Percentiles rank a stretch among this genome's conserved stretches.
phyloP scores from a whole-genome alignment of 2,329 filamentous ascomycete species.

The Fusarium devonianum region DNA sequence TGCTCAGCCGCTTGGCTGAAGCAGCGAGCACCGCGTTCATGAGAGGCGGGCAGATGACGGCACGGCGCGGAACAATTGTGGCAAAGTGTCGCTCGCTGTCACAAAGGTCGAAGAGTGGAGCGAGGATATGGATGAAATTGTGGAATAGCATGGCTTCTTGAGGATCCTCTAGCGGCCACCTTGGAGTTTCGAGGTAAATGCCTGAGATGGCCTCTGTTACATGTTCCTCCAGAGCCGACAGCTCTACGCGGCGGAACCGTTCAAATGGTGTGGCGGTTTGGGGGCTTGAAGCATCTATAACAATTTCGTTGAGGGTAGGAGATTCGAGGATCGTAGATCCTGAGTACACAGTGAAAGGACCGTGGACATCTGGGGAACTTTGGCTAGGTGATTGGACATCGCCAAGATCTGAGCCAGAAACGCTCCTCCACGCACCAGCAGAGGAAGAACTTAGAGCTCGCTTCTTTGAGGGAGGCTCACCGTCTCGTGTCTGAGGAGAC shows the following conservation, averaged over 20 bases:
- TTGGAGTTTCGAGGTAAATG: conserved; percentile 33
- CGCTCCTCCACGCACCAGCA: conserved; percentile 17
- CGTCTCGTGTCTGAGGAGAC: conserved; percentile 1
- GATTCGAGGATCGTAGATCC: conserved; percentile 13
- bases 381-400: conserved; percentile 26
- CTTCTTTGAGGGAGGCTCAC: conserved; percentile 30
- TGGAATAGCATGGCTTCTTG: conserved; percentile 42
- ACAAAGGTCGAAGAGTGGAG: conserved; percentile 42
- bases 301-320: conserved; percentile 6
- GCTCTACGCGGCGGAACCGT: conserved; percentile 11
- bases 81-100: conserved; percentile 42
- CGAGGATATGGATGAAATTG: conserved; percentile 38
- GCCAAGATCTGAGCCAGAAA: conserved; percentile 18
- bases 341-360: conserved; percentile 13
- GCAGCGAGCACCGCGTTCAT: conserved; percentile 42
- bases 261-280: conserved; percentile 13
- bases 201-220: conserved; percentile 33
- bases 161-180: conserved; percentile 35
- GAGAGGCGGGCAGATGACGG: conserved; percentile 38
- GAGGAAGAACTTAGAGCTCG: conserved; percentile 34
- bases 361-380: conserved; percentile 16
- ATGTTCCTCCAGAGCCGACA: conserved; percentile 17
- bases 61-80: conserved; percentile 40
- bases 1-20: conserved; percentile 39
- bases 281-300: conserved; percentile 15